Evolutionary conservation across 1,284 basidiomycete species (phyloP), one percentile per base, ranked within the genome.

Genomic region (Pholiota adiposa): DNA sequence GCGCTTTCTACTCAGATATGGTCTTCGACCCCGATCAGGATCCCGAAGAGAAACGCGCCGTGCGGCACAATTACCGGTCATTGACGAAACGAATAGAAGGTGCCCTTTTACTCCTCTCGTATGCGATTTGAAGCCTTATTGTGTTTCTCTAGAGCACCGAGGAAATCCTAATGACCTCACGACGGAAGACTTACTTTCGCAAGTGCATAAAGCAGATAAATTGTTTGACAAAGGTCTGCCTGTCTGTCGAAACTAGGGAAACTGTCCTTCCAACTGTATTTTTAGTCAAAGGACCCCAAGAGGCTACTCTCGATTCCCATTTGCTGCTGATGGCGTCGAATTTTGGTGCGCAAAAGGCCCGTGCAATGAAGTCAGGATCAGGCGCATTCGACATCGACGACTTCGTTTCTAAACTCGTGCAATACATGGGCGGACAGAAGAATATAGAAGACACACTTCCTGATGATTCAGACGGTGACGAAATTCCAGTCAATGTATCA

Each of bases 321-420:
- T 79, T 92, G 44, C 82, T 93, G 7, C 72, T 90, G 0, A 83
- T 83, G 68, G 85, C 88, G 18, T 90, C 92, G 4, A 85, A 82
- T 59, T 82, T 89, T 68, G 82, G 87, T 58, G 88, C 90, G 1
- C 85, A 88, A 66, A 93, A 94, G 72, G 93, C 93, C 12, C 88
- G 91, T 38, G 86, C 88, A n/a, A 87, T 95, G 84, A 93, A 92
- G 72, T 87, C 92, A 0, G 92, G 91, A 56, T 84, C 84, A 0
- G 89, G 90, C 51, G 86, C 86, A 16, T 95, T 96, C 69, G 94
- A 96, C 69, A 78, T 90, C 33, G 92, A 94, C 62, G 93, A 95
- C 61, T 94, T 93, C 65, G 78, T 96, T 48, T 74, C 84, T 1
- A 88, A 88, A 66, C 79, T 94, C 21, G 76, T 89, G 50, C 82